A percentile compares a stretch with the other conserved stretches of the same genome.
Evolutionary conservation across 1,139 yeast genomes (phyloP).

Genomic region (Kazachstania sp.): DNA sequence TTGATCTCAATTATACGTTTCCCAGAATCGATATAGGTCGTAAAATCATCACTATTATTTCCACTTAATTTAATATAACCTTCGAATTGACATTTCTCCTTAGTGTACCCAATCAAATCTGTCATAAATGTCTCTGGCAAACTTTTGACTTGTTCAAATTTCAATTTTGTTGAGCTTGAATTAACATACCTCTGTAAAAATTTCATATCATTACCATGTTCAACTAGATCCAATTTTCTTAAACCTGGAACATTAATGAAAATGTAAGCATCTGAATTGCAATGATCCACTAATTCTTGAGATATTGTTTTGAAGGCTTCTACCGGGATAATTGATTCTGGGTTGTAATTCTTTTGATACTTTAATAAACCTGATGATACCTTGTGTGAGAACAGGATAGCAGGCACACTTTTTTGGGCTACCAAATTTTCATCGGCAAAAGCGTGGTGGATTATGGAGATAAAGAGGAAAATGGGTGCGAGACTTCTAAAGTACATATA

Average conservation of each 20-base stretch:
- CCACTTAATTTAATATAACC: slow-evolving; percentile 17
- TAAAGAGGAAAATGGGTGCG: not conserved
- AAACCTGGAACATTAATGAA: slow-evolving; percentile 67
- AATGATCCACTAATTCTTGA: slow-evolving; percentile 45
- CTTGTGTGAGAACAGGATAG: slow-evolving; percentile 23
- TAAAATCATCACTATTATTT: slow-evolving; percentile 16
- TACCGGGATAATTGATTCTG: slow-evolving; percentile 15
- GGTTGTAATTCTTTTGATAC: slow-evolving; percentile 15
- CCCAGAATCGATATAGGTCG: slow-evolving; percentile 48
- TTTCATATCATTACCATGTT: slow-evolving; percentile 39
- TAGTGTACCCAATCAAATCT: slow-evolving; percentile 15
- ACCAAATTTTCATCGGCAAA: slow-evolving; percentile 2
- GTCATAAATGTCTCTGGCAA: slow-evolving; percentile 32
- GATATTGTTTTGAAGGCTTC: slow-evolving; percentile 41
- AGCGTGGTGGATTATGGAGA: not conserved
- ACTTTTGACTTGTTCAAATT: slow-evolving; percentile 30
- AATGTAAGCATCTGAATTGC: slow-evolving; percentile 64
- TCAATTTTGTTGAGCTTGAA: slow-evolving; percentile 53
- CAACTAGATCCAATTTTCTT: slow-evolving; percentile 46
- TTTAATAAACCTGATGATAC: slow-evolving; percentile 21
- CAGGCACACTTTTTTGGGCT: slow-evolving; percentile 20
- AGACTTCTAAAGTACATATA: not conserved
- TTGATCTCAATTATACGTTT: slow-evolving; percentile 52
- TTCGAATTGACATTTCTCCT: slow-evolving; percentile 19
- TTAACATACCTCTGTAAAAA: slow-evolving; percentile 47